phyloP scores from a whole-genome alignment of 2,329 filamentous ascomycete genomes.

The Fusarium nanum region DNA sequence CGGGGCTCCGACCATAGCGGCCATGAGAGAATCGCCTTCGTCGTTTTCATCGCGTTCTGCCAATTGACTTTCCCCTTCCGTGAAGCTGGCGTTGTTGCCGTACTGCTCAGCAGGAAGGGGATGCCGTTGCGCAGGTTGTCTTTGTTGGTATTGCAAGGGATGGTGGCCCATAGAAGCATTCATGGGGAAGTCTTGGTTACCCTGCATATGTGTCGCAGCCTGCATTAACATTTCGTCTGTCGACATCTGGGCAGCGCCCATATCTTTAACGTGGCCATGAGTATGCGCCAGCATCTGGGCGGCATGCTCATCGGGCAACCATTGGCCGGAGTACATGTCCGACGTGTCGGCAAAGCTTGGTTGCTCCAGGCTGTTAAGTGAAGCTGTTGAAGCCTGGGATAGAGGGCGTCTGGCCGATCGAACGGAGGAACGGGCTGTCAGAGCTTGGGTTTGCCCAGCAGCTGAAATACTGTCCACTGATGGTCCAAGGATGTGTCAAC shows the following conservation, averaged over 20 bases:
- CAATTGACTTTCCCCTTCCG: slow-evolving; percentile 69
- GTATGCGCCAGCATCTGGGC: slow-evolving; percentile 27
- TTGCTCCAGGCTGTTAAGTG: slow-evolving; percentile 67
- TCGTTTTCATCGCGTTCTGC: slow-evolving; percentile 70
- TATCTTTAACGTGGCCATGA: slow-evolving; percentile 57
- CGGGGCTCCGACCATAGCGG: slow-evolving; percentile 58
- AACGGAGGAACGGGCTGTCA: slow-evolving; percentile 48
- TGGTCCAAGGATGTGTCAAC: slow-evolving; percentile 30
- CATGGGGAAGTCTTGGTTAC: slow-evolving; percentile 63
- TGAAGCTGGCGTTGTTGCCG: slow-evolving; percentile 64
- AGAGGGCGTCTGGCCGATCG: slow-evolving; percentile 63
- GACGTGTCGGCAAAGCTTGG: slow-evolving; percentile 56
- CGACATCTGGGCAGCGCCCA: slow-evolving; percentile 61
- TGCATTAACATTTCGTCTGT: slow-evolving; percentile 71
- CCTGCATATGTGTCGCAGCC: slow-evolving; percentile 65
- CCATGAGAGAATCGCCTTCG: slow-evolving; percentile 65
- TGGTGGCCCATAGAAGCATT: slow-evolving; percentile 59
- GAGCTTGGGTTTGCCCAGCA: slow-evolving; percentile 45
- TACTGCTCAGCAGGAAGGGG: slow-evolving; percentile 67
- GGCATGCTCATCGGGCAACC: slow-evolving; percentile 57
- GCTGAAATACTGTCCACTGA: slow-evolving; percentile 43
- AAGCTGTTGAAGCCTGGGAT: slow-evolving; percentile 68
- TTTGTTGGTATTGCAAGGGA: slow-evolving; percentile 57
- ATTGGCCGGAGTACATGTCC: slow-evolving; percentile 62
- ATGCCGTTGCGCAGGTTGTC: slow-evolving; percentile 58